These are phyloP conservation scores for Coprinellus micaceus DNA, from an alignment of 768 basidiomycete species.

Conservation along the genomic window DNA sequence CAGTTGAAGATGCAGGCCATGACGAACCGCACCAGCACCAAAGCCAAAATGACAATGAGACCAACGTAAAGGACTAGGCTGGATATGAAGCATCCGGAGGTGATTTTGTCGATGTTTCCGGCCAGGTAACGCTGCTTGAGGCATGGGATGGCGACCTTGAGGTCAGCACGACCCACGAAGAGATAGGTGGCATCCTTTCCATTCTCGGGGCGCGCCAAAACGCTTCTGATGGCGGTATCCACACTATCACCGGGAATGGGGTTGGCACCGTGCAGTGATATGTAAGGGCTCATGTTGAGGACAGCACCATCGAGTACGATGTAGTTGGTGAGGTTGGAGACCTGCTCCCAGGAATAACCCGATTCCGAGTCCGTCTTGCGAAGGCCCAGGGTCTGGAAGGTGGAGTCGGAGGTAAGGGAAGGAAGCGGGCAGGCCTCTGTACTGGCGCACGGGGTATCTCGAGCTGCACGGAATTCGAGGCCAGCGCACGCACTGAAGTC, in stretches of 20 bases:
- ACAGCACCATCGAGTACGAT: constrained; percentile 92
- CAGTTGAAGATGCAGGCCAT: constrained; percentile 98
- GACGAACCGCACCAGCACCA: constrained; percentile 86
- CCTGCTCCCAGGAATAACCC: constrained; percentile 92
- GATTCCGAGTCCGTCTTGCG: constrained; percentile 63
- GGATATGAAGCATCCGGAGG: constrained; percentile 93
- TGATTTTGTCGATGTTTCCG: constrained; percentile 94
- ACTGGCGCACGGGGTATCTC: constrained; percentile 66
- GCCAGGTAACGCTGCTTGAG: constrained; percentile 83
- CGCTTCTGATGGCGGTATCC: constrained; percentile 76
- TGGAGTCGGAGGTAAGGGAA: constrained; percentile 50
- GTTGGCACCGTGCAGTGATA: constrained; percentile 58
- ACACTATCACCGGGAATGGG: constrained; percentile 71
- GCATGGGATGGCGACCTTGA: constrained; percentile 72
- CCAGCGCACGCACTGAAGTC: constrained; percentile 64
- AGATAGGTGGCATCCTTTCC: constrained; percentile 90
- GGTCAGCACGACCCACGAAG: constrained; percentile 68
- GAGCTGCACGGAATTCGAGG: constrained; percentile 63
- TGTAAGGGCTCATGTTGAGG: constrained; percentile 88
- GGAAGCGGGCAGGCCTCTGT: constrained; percentile 58
- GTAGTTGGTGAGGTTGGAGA: constrained; percentile 66
- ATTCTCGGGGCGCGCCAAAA: constrained; percentile 50
- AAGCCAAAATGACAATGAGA: constrained; percentile 84
- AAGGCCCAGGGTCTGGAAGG: constrained; percentile 60
- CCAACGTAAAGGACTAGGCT: constrained; percentile 86